These are phyloP conservation scores for Diaporthe citriasiana DNA, from an alignment of 2,329 filamentous ascomycete species.

Conservation along the genomic window DNA sequence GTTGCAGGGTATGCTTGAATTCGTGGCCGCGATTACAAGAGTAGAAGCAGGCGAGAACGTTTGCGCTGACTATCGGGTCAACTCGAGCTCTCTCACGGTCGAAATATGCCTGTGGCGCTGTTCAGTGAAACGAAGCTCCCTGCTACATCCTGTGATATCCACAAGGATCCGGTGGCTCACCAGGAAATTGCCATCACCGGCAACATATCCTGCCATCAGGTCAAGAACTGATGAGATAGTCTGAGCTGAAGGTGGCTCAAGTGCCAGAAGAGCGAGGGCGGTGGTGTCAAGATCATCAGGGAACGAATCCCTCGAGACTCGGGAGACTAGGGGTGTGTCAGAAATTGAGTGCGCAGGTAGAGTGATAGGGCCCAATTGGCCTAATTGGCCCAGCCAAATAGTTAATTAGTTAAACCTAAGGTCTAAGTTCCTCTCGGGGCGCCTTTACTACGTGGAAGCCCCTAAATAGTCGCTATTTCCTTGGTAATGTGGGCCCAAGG, in stretches of 20 bases:
- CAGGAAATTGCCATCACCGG: too few species aligned
- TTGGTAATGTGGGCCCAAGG: too few species aligned
- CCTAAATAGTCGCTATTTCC: too few species aligned
- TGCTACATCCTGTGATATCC: constrained; percentile 37
- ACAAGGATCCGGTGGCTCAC: neutral
- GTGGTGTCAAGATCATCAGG: constrained; percentile 55
- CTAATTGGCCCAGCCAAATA: too few species aligned
- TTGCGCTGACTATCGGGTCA: constrained; percentile 50
- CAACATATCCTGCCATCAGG: too few species aligned
- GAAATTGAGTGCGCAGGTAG: too few species aligned
- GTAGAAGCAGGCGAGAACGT: constrained; percentile 52
- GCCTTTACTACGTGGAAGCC: too few species aligned
- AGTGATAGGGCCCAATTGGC: too few species aligned
- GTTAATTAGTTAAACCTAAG: too few species aligned
- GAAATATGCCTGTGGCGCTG: constrained; percentile 50
- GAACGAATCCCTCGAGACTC: constrained; percentile 48
- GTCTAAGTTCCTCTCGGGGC: too few species aligned
- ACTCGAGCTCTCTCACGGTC: constrained; percentile 47
- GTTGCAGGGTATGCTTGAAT: constrained; percentile 47
- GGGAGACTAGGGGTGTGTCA: too few species aligned
- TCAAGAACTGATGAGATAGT: constrained; percentile 4
- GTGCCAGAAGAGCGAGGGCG: constrained; percentile 48
- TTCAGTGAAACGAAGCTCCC: neutral
- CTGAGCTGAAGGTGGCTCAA: constrained; percentile 43
- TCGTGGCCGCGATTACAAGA: constrained; percentile 46